These are phyloP conservation scores for Dryas octopetala DNA, from an alignment of 306 rosid genomes.

Conservation along the genomic window DNA sequence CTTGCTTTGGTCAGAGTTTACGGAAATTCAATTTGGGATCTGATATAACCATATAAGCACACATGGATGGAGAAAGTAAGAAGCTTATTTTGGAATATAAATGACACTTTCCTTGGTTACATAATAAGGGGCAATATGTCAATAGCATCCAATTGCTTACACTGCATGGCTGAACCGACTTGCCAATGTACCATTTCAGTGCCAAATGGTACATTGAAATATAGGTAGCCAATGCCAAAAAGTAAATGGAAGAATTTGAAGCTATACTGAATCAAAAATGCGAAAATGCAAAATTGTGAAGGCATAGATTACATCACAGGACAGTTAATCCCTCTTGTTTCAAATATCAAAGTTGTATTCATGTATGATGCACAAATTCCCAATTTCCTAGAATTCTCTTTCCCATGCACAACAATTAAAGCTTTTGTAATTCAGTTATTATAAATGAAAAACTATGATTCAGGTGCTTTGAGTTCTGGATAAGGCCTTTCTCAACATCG, in stretches of 20 bases:
- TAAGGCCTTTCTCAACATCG: not conserved
- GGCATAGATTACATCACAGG: too few relatives aligned
- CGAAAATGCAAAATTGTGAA: too few relatives aligned
- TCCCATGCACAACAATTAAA: not conserved
- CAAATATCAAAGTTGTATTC: not conserved
- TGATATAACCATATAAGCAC: too few relatives aligned
- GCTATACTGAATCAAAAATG: too few relatives aligned
- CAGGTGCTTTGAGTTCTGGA: not conserved
- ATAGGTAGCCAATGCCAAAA: too few relatives aligned
- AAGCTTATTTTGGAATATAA: too few relatives aligned
- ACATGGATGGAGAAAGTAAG: too few relatives aligned
- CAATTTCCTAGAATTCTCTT: not conserved
- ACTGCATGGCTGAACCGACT: not conserved
- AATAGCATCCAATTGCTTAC: not conserved
- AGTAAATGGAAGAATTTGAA: too few relatives aligned
- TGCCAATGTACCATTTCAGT: not conserved
- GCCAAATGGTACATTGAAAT: too few relatives aligned
- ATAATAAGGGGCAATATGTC: not conserved
- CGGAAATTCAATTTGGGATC: too few relatives aligned
- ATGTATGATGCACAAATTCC: not conserved
- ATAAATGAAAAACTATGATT: not conserved
- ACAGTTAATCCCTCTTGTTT: not conserved
- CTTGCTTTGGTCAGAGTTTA: too few relatives aligned
- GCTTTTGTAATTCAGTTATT: not conserved
- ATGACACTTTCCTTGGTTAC: not conserved